Percentiles rank a stretch among this genome's conserved stretches.
These are phyloP conservation scores for Hypoxylon sp. DNA, from an alignment of 2,329 filamentous ascomycete species.

Conservation along the genomic window DNA sequence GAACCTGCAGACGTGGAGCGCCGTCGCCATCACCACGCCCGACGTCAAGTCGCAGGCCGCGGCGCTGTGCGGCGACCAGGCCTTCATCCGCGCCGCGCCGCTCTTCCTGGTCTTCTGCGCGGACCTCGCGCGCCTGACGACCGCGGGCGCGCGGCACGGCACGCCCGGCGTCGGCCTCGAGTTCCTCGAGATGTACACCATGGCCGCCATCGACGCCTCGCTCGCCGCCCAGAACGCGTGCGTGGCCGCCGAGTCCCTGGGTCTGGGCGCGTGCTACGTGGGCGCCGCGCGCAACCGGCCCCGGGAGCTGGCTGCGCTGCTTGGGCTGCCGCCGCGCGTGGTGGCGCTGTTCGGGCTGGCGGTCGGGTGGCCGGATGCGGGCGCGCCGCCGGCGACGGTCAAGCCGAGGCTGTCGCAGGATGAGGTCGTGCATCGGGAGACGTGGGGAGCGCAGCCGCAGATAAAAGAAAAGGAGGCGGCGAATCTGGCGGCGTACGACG, in stretches of 20 bases:
- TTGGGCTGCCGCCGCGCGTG: conserved; percentile 44
- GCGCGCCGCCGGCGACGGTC: conserved; percentile 32
- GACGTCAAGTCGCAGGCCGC: conserved; percentile 43
- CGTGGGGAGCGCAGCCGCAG: conserved; percentile 37
- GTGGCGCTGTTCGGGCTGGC: conserved; percentile 46
- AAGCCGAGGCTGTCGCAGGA: conserved; percentile 43
- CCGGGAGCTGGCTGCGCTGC: conserved; percentile 41
- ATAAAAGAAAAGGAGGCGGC: conserved; percentile 1
- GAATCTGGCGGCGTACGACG: conserved; percentile 40
- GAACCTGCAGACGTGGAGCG: conserved; percentile 49
- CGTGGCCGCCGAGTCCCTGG: conserved; percentile 46
- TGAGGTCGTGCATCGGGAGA: conserved; percentile 44
- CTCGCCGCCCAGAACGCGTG: conserved; percentile 46
- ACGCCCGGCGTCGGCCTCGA: conserved; percentile 39
- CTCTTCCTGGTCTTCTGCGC: conserved; percentile 48
- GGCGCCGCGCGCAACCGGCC: conserved; percentile 45
- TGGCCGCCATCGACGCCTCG: conserved; percentile 46
- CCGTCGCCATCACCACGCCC: conserved; percentile 42
- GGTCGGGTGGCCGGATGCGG: conserved; percentile 41
- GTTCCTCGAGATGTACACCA: conserved; percentile 47
- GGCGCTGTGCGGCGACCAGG: conserved; percentile 43
- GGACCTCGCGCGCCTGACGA: conserved; percentile 44
- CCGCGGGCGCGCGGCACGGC: conserved; percentile 36
- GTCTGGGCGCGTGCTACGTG: conserved; percentile 46
- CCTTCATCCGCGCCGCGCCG: conserved; percentile 46